Evolutionary conservation across 305 asterid genomes (phyloP).

Genomic region (Fraxinus nigra): DNA sequence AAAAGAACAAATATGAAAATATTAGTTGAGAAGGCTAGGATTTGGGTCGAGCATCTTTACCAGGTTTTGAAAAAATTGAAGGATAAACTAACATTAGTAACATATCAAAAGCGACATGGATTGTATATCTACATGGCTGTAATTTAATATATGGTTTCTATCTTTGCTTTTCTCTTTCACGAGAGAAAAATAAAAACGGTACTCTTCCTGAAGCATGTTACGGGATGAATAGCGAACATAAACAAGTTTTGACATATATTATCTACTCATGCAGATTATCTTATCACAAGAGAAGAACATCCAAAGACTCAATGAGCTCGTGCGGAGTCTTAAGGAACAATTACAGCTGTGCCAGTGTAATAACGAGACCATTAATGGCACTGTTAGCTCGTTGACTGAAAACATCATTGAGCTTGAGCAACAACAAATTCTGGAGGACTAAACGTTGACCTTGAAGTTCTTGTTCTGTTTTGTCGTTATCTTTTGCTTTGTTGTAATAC

Average conservation of each 20-base stretch:
- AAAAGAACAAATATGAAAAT: neutral
- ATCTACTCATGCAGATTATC: slow-evolving; percentile 58
- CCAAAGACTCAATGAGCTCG: slow-evolving; percentile 69
- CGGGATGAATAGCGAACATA: neutral
- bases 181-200: neutral
- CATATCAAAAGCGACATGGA: neutral
- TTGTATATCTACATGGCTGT: neutral
- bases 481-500: neutral
- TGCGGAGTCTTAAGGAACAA: slow-evolving; percentile 67
- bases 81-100: neutral
- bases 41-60: neutral
- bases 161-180: neutral
- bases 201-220: neutral
- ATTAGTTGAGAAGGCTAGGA: neutral
- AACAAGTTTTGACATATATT: neutral
- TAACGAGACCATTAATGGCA: slow-evolving; percentile 46
- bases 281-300: slow-evolving; percentile 85
- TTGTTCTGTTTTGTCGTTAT: neutral
- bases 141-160: neutral
- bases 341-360: slow-evolving; percentile 54
- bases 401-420: slow-evolving; percentile 61
- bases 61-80: neutral
- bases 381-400: slow-evolving; percentile 49
- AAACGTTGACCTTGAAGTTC: slow-evolving; percentile 17
- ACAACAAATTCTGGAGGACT: slow-evolving; percentile 71